phyloP scores from a whole-genome alignment of 164 flowering plant species.

The Stephania yunnanensis region DNA sequence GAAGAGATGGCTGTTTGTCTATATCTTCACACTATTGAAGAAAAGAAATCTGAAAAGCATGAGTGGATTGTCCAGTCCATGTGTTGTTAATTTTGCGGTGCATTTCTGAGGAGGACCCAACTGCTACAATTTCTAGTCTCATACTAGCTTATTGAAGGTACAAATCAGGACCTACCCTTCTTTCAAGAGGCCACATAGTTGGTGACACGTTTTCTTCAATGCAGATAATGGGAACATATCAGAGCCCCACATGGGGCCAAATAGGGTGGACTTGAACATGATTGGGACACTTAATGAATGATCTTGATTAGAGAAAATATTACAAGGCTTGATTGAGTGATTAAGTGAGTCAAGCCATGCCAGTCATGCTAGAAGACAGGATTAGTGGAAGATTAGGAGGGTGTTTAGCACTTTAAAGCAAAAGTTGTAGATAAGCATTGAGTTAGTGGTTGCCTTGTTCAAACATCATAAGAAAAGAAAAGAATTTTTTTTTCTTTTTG shows the following conservation, averaged over 20 bases:
- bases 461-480: neutral
- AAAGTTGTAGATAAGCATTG: conserved; percentile 28
- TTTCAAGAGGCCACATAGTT: conserved; percentile 6
- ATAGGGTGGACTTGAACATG: neutral
- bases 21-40: conserved; percentile 16
- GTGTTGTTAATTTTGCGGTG: conserved; percentile 26
- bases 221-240: conserved; percentile 14
- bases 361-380: conserved; percentile 8
- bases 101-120: conserved; percentile 37
- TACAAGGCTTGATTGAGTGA: neutral
- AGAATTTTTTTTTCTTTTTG: neutral
- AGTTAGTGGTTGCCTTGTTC: conserved; percentile 33
- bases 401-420: conserved; percentile 8
- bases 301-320: neutral
- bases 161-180: neutral
- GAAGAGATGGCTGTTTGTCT: conserved; percentile 15
- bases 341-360: conserved; percentile 7
- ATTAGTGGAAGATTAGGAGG: conserved; percentile 27
- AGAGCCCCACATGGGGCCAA: neutral
- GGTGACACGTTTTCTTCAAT: conserved; percentile 12
- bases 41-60: neutral
- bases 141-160: neutral
- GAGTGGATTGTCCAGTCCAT: conserved; percentile 30
- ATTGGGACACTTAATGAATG: neutral
- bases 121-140: conserved; percentile 9